Conservation (phyloP, 371 early-diverging fungal species). For the Zychaea mexicana region DNA sequence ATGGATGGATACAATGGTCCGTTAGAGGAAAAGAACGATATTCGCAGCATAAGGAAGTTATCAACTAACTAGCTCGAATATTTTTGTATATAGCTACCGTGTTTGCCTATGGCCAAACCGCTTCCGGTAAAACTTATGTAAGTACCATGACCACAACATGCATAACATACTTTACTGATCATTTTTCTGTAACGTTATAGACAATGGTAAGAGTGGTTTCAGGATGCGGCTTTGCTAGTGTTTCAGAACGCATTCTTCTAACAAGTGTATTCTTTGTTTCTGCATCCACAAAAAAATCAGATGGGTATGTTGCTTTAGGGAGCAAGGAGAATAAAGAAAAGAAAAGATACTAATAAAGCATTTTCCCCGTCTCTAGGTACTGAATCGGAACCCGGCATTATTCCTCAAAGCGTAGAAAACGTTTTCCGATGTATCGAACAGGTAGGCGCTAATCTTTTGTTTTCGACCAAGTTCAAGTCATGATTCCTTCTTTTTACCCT, state of each 20-base stretch:
- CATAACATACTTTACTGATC: background rate
- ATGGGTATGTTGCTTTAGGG: background rate
- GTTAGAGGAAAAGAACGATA: background rate
- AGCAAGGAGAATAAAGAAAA: background rate
- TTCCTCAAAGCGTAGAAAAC: conserved; percentile 52
- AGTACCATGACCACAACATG: conserved; percentile 13
- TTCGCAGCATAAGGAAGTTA: background rate
- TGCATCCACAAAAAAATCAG: background rate
- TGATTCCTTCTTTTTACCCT: background rate
- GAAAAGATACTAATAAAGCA: background rate
- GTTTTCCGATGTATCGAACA: conserved; percentile 56
- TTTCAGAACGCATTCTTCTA: background rate
- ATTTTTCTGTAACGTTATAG: conserved; percentile 7
- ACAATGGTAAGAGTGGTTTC: conserved; percentile 33
- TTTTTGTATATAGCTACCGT: conserved; percentile 61
- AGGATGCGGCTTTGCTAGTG: no score
- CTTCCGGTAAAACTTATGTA: conserved; percentile 79
- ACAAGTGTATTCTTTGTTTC: background rate
- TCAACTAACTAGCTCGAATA: no score
- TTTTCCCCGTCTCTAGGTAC: conserved; percentile 44
- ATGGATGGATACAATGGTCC: conserved; percentile 26
- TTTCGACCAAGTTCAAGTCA: background rate
- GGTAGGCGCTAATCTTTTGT: conserved; percentile 21
- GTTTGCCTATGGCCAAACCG: conserved; percentile 85
- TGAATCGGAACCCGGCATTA: conserved; percentile 59